Evolutionary conservation across 208 protist species (phyloP).

Genomic region (Leishmania lainsoni): DNA sequence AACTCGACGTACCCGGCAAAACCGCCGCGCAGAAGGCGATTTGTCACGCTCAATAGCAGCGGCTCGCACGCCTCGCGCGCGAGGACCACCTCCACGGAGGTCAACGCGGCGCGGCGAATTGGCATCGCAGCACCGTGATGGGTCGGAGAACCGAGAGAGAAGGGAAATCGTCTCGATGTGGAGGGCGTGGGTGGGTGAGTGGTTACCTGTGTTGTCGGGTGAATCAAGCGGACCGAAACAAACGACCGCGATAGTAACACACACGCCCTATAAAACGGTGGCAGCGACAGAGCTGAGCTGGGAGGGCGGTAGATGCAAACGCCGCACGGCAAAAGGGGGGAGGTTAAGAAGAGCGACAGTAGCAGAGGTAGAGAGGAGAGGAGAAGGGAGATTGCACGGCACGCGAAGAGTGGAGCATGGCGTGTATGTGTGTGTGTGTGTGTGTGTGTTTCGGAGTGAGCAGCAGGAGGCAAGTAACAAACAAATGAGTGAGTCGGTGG

Average conservation of each 20-base stretch:
- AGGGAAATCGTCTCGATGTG: not conserved
- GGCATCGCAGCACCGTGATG: conserved; percentile 20
- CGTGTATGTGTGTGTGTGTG: not conserved
- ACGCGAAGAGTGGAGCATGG: not conserved
- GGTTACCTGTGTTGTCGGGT: not conserved
- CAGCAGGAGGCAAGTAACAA: not conserved
- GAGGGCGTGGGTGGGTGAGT: not conserved
- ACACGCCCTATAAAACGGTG: not conserved
- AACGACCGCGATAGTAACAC: not conserved
- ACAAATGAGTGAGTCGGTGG: not conserved
- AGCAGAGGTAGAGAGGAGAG: not conserved
- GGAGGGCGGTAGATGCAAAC: not conserved
- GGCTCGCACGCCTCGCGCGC: conserved; percentile 60
- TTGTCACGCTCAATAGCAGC: conserved; percentile 44
- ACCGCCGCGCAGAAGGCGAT: conserved; percentile 73
- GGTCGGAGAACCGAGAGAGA: not conserved
- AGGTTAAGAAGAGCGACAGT: not conserved
- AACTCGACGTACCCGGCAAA: conserved; percentile 61
- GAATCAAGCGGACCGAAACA: not conserved
- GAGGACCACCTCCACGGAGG: conserved; percentile 49
- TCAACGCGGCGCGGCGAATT: conserved; percentile 14
- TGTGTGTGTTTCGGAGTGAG: not conserved
- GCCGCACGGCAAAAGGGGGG: not conserved
- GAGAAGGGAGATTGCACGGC: not conserved
- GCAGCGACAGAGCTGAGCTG: not conserved